Evolutionary conservation across 306 rosid species (phyloP).

Genomic region (Hippophae gyantsensis): DNA sequence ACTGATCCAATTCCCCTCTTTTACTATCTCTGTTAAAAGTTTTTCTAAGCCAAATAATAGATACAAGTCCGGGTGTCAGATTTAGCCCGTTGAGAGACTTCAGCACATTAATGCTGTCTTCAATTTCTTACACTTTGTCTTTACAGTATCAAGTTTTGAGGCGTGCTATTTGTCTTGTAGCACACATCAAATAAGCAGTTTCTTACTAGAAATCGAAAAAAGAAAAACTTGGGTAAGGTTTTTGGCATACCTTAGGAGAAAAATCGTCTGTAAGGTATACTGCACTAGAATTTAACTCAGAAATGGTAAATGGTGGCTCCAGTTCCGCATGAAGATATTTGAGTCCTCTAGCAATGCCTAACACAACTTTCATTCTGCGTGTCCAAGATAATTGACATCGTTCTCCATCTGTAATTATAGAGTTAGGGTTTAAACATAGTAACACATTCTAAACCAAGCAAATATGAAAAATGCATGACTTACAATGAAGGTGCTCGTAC

Average conservation of each 20-base stretch:
- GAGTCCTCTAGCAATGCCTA: conserved; percentile 88
- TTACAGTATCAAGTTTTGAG: no score
- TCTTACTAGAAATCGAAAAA: not conserved
- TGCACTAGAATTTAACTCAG: conserved; percentile 83
- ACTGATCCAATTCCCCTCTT: no score
- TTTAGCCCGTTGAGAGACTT: no score
- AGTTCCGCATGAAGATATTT: conserved; percentile 78
- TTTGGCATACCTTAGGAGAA: conserved; percentile 64
- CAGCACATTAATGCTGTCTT: no score
- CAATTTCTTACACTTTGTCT: no score
- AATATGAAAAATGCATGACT: conserved; percentile 24
- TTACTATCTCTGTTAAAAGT: no score
- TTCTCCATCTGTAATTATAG: conserved; percentile 61
- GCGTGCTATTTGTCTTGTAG: not conserved
- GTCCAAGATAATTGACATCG: conserved; percentile 90
- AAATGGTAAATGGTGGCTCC: conserved; percentile 90
- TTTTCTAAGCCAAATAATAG: no score
- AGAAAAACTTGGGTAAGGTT: conserved; percentile 10
- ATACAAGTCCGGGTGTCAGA: no score
- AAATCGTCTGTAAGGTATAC: conserved; percentile 94
- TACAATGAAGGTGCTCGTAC: conserved; percentile 83
- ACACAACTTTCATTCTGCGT: conserved; percentile 62
- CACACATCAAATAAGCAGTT: not conserved
- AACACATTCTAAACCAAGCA: conserved; percentile 10
- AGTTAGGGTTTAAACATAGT: conserved; percentile 18